A percentile compares a stretch with the other conserved stretches of the same genome.
phyloP scores from a whole-genome alignment of 2,329 filamentous ascomycete species.

The Cryoendolithus antarcticus region DNA sequence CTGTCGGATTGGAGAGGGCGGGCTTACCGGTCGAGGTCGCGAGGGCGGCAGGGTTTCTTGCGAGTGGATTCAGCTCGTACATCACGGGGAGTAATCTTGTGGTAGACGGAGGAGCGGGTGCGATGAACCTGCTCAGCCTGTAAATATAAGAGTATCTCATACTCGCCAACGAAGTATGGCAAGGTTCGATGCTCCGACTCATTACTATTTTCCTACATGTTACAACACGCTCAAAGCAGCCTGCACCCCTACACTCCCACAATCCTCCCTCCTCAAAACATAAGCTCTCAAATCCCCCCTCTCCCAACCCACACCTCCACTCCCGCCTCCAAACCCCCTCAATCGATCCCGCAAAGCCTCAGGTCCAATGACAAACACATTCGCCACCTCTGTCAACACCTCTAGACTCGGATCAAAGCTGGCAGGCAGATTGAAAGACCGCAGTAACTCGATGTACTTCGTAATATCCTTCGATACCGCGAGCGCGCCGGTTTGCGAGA shows the following conservation, averaged over 20 bases:
- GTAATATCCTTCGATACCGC: conserved; percentile 96
- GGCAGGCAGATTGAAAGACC: conserved; percentile 60
- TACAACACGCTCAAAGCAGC: conserved; percentile 59
- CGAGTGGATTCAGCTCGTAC: conserved; percentile 50
- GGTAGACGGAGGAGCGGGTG: conserved; percentile 46
- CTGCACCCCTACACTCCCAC: conserved; percentile 67
- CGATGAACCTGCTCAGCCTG: conserved; percentile 22
- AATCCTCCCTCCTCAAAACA: conserved; percentile 75
- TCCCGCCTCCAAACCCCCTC: conserved; percentile 27
- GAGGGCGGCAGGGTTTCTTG: conserved; percentile 49
- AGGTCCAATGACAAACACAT: conserved; percentile 80
- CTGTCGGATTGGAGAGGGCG: conserved; percentile 46
- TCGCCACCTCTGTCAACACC: conserved; percentile 83
- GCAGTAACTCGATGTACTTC: conserved; percentile 76
- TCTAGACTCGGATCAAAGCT: conserved; percentile 52
- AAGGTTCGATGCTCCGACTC: too few relatives aligned
- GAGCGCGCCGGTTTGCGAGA: conserved; percentile 83
- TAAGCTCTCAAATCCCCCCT: conserved; percentile 60
- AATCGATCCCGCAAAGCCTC: conserved; percentile 41
- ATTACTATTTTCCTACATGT: conserved; percentile 2
- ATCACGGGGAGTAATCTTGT: conserved; percentile 50
- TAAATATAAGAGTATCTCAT: too few relatives aligned
- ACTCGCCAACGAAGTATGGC: too few relatives aligned
- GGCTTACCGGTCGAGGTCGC: conserved; percentile 48
- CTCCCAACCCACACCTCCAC: conserved; percentile 29